Conservation (phyloP, 2,329 filamentous ascomycete species). For the Penicillium sp. region DNA sequence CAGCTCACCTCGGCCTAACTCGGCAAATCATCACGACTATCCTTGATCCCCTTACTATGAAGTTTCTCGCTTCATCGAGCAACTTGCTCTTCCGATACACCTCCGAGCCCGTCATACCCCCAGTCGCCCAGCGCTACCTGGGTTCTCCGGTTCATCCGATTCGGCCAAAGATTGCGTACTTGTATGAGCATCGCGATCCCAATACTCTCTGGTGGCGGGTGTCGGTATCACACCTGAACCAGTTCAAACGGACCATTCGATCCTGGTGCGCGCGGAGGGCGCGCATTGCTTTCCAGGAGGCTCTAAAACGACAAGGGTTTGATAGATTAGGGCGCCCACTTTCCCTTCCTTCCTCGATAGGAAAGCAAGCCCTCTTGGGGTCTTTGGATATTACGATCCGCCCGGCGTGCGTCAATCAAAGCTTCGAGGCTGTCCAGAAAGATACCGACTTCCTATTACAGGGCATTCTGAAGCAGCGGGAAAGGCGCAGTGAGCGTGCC, state of each 20-base stretch:
- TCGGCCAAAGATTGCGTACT: constrained; percentile 40
- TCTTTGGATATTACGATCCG: constrained; percentile 37
- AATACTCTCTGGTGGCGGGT: constrained; percentile 54
- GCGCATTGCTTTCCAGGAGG: constrained; percentile 48
- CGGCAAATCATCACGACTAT: not conserved
- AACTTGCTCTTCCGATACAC: constrained; percentile 31
- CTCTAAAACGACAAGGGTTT: constrained; percentile 51
- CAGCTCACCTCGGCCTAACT: not conserved
- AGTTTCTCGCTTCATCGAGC: constrained; percentile 19
- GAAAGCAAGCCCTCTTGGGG: constrained; percentile 34
- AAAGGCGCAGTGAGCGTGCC: not conserved
- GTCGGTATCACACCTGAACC: constrained; percentile 30
- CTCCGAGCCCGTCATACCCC: constrained; percentile 25
- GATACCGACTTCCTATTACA: constrained; percentile 20
- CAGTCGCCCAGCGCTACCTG: constrained; percentile 36
- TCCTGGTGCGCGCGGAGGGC: constrained; percentile 48
- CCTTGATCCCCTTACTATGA: constrained; percentile 17
- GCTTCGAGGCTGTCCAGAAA: constrained; percentile 26
- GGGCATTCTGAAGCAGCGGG: constrained; percentile 13
- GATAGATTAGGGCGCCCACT: constrained; percentile 32
- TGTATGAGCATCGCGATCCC: constrained; percentile 41
- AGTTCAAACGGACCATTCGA: constrained; percentile 50
- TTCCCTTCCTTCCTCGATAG: not conserved
- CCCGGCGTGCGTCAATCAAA: constrained; percentile 20
- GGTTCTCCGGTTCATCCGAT: constrained; percentile 35